A percentile compares a stretch with the other conserved stretches of the same genome.
These are phyloP conservation scores for Violaceomyces palustris DNA, from an alignment of 1,284 basidiomycete species.

Conservation along the genomic window DNA sequence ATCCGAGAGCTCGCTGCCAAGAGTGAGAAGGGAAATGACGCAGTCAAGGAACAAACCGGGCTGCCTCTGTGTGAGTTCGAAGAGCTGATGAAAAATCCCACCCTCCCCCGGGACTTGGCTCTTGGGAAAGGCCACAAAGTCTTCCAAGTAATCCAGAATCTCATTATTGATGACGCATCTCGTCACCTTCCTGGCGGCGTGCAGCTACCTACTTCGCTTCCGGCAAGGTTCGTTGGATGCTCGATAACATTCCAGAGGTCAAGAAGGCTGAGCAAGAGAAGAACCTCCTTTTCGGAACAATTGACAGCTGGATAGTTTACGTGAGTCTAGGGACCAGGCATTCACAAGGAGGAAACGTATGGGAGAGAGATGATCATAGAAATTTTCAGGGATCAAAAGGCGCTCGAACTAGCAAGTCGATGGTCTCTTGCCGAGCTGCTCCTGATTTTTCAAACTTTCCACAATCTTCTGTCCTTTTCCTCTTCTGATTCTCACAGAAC, in stretches of 20 bases:
- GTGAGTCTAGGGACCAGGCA: conserved; percentile 57
- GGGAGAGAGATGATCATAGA: not conserved
- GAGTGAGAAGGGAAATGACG: conserved; percentile 71
- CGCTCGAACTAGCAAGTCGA: too few relatives aligned
- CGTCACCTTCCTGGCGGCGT: not conserved
- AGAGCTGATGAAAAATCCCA: too few relatives aligned
- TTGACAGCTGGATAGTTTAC: conserved; percentile 93
- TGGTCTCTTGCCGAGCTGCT: too few relatives aligned
- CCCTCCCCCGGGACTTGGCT: too few relatives aligned
- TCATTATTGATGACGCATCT: too few relatives aligned
- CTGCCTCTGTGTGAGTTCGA: conserved; percentile 23
- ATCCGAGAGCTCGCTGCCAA: conserved; percentile 74
- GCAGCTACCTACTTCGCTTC: conserved; percentile 83
- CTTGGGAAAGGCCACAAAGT: too few relatives aligned
- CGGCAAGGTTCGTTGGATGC: conserved; percentile 94
- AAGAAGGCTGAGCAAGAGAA: conserved; percentile 73
- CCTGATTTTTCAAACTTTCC: too few relatives aligned
- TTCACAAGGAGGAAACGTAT: not conserved
- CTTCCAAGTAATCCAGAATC: too few relatives aligned
- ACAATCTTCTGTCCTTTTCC: too few relatives aligned
- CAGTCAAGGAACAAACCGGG: conserved; percentile 54
- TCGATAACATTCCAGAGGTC: conserved; percentile 79
- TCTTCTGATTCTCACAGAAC: conserved; percentile 59
- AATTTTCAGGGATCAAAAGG: too few relatives aligned
- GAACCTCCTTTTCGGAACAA: conserved; percentile 83